Evolutionary conservation across 441 rosid genomes (phyloP).

Genomic region (Capsella rubella): DNA sequence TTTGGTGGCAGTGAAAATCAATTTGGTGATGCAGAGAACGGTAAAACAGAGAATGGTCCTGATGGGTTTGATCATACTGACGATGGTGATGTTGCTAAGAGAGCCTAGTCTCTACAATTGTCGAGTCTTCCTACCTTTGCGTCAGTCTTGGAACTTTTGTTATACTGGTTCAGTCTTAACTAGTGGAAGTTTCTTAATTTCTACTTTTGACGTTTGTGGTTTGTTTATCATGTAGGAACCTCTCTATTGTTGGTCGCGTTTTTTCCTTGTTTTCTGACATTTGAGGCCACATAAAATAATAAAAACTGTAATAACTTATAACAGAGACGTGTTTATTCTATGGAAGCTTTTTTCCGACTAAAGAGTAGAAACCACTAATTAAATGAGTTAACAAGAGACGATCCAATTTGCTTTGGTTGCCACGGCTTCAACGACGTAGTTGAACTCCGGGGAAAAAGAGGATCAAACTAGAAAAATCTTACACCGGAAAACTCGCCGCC

Average conservation of each 20-base stretch:
- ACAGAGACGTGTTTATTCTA: background rate
- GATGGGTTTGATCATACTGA: conserved; percentile 53
- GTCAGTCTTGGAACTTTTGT: conserved; percentile 19
- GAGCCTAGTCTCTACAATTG: conserved; percentile 50
- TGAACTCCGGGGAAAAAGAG: background rate
- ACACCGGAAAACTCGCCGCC: background rate
- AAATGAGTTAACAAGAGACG: too few relatives aligned
- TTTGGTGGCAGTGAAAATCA: conserved; percentile 43
- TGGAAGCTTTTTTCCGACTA: background rate
- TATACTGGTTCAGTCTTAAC: conserved; percentile 35
- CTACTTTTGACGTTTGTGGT: conserved; percentile 16
- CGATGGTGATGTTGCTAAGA: conserved; percentile 65
- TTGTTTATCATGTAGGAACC: conserved; percentile 27
- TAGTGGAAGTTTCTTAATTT: conserved; percentile 14
- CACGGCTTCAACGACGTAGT: too few relatives aligned
- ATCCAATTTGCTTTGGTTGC: too few relatives aligned
- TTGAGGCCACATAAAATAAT: conserved; percentile 19
- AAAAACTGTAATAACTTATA: conserved; percentile 30
- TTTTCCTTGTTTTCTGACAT: conserved; percentile 20
- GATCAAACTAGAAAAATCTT: background rate
- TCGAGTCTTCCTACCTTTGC: background rate
- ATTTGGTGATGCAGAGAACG: conserved; percentile 40
- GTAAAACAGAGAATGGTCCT: conserved; percentile 34
- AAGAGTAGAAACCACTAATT: too few relatives aligned
- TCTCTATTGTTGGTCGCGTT: conserved; percentile 26